These are phyloP conservation scores for Hypoxylon fuscum DNA, from an alignment of 495 filamentous ascomycete species.

Conservation along the genomic window DNA sequence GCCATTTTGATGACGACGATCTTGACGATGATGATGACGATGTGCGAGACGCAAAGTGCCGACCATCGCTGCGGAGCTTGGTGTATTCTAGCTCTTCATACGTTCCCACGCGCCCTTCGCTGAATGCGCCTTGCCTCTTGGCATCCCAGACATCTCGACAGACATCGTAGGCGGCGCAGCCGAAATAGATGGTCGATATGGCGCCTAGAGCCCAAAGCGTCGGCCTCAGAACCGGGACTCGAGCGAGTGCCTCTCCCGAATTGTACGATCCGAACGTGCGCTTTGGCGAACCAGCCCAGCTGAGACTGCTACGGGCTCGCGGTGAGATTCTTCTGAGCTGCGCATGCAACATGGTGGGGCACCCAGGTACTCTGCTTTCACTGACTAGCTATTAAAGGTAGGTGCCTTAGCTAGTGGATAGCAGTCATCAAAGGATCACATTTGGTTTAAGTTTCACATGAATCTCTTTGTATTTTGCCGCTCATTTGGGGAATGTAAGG, in stretches of 20 bases:
- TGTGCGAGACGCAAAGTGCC: background rate
- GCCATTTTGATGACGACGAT: background rate
- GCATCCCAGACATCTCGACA: conserved; percentile 27
- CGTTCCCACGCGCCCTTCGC: conserved; percentile 1
- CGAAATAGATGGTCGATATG: conserved; percentile 40
- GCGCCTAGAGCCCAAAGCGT: conserved; percentile 38
- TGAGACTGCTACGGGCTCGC: background rate
- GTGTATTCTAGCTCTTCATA: conserved; percentile 33
- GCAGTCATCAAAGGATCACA: conserved; percentile 14
- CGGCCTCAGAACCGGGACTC: conserved; percentile 38
- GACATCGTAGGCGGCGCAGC: conserved; percentile 44
- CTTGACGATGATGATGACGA: no score
- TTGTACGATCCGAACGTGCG: background rate
- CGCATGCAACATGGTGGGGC: conserved; percentile 25
- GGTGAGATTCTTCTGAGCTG: conserved; percentile 21
- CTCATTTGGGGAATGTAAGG: conserved; percentile 1
- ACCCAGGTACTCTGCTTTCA: background rate
- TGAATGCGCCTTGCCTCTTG: conserved; percentile 5
- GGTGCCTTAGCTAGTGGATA: background rate
- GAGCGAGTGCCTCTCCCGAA: background rate
- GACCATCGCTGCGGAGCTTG: background rate
- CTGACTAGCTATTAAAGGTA: background rate
- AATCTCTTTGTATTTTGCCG: background rate
- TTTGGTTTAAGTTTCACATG: background rate
- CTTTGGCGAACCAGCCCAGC: conserved; percentile 4